Evolutionary conservation across 148 eudicot genomes (phyloP).

Genomic region (Nepenthes gracilis): DNA sequence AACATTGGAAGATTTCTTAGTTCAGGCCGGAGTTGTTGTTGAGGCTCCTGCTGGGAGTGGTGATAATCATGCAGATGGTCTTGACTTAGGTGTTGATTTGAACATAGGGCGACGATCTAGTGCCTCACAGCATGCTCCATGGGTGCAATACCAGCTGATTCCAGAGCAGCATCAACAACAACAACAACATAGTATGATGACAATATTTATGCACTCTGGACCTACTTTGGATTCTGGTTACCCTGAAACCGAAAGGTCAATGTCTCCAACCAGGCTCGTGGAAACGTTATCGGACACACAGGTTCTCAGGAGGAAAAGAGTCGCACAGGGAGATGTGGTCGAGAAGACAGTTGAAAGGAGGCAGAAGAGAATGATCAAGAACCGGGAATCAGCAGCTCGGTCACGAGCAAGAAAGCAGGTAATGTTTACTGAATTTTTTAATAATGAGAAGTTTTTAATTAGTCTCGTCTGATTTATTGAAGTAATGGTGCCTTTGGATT

Average conservation of each 20-base stretch:
- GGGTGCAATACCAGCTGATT: conserved; percentile 37
- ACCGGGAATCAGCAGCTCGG: conserved; percentile 94
- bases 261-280: conserved; percentile 60
- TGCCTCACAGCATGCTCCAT: conserved; percentile 37
- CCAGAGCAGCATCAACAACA: conserved; percentile 22
- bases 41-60: conserved; percentile 21
- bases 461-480: neutral
- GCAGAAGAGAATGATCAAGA: conserved; percentile 97
- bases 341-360: conserved; percentile 92
- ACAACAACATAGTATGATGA: conserved; percentile 39
- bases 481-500: neutral
- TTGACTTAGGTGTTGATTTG: conserved; percentile 12
- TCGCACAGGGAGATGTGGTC: conserved; percentile 53
- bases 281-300: conserved; percentile 66
- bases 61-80: conserved; percentile 10
- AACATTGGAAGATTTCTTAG: conserved; percentile 89
- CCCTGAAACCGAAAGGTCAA: conserved; percentile 42
- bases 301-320: conserved; percentile 65
- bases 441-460: neutral
- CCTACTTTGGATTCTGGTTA: conserved; percentile 38
- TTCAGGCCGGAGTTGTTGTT: conserved; percentile 74
- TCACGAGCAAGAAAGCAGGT: conserved; percentile 99
- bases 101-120: conserved; percentile 9
- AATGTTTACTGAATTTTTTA: neutral
- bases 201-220: conserved; percentile 49